Evolutionary conservation across 495 filamentous ascomycete species (phyloP).

Genomic region (Glonium stellatum): DNA sequence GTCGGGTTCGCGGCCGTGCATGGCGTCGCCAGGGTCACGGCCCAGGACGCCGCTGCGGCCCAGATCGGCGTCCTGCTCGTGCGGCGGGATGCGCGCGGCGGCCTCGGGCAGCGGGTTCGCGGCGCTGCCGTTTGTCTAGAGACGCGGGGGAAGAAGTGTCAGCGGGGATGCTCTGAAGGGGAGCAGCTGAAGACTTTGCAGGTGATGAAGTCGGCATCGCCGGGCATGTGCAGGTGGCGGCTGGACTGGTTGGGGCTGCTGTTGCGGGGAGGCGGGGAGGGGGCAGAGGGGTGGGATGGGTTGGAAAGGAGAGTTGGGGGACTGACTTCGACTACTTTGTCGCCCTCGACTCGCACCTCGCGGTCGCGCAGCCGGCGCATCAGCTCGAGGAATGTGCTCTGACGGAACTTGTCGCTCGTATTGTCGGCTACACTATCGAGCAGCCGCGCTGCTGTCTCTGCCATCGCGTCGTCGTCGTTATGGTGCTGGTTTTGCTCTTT

Average conservation of each 20-base stretch:
- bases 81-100: slow-evolving; percentile 13
- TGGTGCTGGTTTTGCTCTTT: slow-evolving; percentile 23
- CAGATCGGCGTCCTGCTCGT: slow-evolving; percentile 22
- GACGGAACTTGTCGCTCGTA: slow-evolving; percentile 63
- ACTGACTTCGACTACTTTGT: slow-evolving; percentile 39
- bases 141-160: not conserved
- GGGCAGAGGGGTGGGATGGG: not conserved
- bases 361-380: slow-evolving; percentile 52
- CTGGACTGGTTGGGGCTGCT: not conserved
- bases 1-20: not conserved
- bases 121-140: not conserved
- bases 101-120: slow-evolving; percentile 3
- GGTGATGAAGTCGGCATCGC: not conserved
- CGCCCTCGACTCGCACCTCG: slow-evolving; percentile 37
- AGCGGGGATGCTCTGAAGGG: slow-evolving; percentile 15
- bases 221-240: not conserved
- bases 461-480: slow-evolving; percentile 63
- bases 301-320: not conserved
- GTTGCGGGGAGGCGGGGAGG: not conserved
- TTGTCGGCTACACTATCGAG: slow-evolving; percentile 64
- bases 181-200: not conserved
- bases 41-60: too few species aligned
- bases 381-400: slow-evolving; percentile 68
- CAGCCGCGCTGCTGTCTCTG: slow-evolving; percentile 62
- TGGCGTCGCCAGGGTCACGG: not conserved